A percentile compares a stretch with the other conserved stretches of the same genome.
Evolutionary conservation across 306 rosid species (phyloP).

Genomic region (Leucaena leucocephala): DNA sequence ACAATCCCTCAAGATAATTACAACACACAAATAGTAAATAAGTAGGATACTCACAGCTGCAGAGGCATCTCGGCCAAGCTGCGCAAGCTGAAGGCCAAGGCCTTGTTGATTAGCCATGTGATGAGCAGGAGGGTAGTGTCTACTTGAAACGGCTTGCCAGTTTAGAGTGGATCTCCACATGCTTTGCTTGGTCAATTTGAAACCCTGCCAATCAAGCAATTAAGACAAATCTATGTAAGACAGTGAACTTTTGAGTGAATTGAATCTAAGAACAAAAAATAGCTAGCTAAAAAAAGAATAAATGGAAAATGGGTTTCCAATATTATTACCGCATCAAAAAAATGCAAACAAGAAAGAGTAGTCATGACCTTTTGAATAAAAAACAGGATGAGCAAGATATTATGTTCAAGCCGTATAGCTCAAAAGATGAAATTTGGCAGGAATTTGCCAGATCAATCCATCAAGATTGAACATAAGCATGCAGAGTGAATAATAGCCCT

Average conservation of each 20-base stretch:
- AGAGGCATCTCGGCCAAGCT: slow-evolving; percentile 99
- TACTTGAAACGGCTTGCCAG: slow-evolving; percentile 88
- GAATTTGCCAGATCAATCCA: neutral
- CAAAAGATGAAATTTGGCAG: neutral
- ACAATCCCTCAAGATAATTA: neutral
- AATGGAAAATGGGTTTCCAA: neutral
- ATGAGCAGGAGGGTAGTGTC: slow-evolving; percentile 84
- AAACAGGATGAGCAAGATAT: neutral
- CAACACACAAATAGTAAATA: neutral
- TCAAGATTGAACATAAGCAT: neutral
- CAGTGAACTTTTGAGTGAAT: neutral
- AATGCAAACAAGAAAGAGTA: neutral
- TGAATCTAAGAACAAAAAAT: neutral
- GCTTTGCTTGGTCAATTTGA: slow-evolving; percentile 86
- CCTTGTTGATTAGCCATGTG: slow-evolving; percentile 93
- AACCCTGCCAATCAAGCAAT: slow-evolving; percentile 61
- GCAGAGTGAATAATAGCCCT: neutral
- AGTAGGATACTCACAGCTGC: slow-evolving; percentile 76
- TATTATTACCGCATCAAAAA: neutral
- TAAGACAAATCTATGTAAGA: slow-evolving; percentile 16
- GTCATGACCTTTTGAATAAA: neutral
- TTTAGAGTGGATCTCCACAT: slow-evolving; percentile 79
- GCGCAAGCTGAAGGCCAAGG: slow-evolving; percentile 96
- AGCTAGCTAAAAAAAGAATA: neutral
- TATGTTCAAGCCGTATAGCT: neutral